Percentiles rank a stretch among this genome's conserved stretches.
Conservation (phyloP, 176 grass and related monocot species). For the Cocos nucifera region DNA sequence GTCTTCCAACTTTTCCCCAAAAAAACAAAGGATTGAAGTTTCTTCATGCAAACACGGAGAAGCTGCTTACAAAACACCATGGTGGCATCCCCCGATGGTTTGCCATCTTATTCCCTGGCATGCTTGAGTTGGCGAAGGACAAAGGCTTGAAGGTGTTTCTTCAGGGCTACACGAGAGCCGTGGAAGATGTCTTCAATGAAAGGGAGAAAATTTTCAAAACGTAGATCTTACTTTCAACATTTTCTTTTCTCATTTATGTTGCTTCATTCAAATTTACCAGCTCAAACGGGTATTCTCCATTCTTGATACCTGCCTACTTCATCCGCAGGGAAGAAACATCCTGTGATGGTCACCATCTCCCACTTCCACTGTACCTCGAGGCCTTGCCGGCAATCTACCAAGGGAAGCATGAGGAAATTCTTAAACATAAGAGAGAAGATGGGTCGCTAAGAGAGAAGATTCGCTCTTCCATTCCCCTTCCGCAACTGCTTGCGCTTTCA, state of each 20-base stretch:
- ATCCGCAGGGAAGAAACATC: no score
- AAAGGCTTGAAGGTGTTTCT: background rate
- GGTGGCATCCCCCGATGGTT: slow-evolving; percentile 11
- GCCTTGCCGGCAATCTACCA: background rate
- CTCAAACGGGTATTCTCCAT: no score
- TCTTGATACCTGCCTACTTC: no score
- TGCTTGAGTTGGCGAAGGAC: slow-evolving; percentile 3
- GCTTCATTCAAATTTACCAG: no score
- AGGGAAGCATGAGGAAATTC: background rate
- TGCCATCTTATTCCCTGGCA: background rate
- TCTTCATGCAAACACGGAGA: background rate
- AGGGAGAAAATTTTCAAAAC: background rate
- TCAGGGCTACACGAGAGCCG: background rate
- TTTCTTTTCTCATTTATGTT: no score
- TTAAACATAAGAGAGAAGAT: slow-evolving; percentile 2
- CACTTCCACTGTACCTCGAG: background rate
- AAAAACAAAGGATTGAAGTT: background rate
- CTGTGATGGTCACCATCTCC: no score
- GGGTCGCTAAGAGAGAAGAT: slow-evolving; percentile 2
- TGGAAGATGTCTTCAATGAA: background rate
- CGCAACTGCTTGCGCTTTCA: slow-evolving; percentile 1
- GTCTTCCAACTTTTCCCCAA: background rate
- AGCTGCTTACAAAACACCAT: background rate
- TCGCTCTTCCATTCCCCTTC: slow-evolving; percentile 9
- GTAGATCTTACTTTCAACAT: no score